phyloP scores from a whole-genome alignment of 495 filamentous ascomycete genomes.

The Melanomma pulvis-pyrius region DNA sequence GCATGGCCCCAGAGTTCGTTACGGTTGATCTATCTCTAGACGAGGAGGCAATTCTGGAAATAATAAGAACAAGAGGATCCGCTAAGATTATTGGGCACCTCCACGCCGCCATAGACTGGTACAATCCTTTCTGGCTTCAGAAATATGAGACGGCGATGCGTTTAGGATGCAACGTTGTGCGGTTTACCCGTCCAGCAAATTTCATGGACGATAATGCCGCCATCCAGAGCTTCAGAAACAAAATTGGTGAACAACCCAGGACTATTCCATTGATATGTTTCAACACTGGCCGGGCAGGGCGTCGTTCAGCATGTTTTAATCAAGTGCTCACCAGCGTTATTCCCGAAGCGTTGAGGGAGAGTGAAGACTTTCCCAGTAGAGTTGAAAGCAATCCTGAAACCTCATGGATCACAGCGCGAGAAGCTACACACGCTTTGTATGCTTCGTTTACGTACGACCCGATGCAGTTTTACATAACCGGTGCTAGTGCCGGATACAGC shows the following conservation, averaged over 20 bases:
- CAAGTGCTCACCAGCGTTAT: slow-evolving; percentile 69
- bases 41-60: slow-evolving; percentile 53
- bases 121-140: slow-evolving; percentile 57
- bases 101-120: slow-evolving; percentile 56
- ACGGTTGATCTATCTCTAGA: slow-evolving; percentile 65
- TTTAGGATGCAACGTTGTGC: slow-evolving; percentile 71
- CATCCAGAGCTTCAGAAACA: slow-evolving; percentile 58
- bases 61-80: slow-evolving; percentile 62
- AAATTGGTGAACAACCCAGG: slow-evolving; percentile 48
- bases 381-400: slow-evolving; percentile 49
- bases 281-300: slow-evolving; percentile 69
- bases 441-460: slow-evolving; percentile 63
- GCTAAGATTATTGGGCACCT: slow-evolving; percentile 77
- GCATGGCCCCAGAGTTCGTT: slow-evolving; percentile 74
- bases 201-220: slow-evolving; percentile 61
- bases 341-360: slow-evolving; percentile 45
- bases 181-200: slow-evolving; percentile 65
- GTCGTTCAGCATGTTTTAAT: slow-evolving; percentile 69
- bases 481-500: slow-evolving; percentile 73
- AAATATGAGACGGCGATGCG: slow-evolving; percentile 52
- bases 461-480: slow-evolving; percentile 74
- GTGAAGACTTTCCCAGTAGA: slow-evolving; percentile 33
- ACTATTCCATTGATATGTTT: slow-evolving; percentile 67
- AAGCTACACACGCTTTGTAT: slow-evolving; percentile 60
- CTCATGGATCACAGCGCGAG: slow-evolving; percentile 52